Evolutionary conservation across 1,284 basidiomycete genomes (phyloP).

Genomic region (Ustilago xerochloae): DNA sequence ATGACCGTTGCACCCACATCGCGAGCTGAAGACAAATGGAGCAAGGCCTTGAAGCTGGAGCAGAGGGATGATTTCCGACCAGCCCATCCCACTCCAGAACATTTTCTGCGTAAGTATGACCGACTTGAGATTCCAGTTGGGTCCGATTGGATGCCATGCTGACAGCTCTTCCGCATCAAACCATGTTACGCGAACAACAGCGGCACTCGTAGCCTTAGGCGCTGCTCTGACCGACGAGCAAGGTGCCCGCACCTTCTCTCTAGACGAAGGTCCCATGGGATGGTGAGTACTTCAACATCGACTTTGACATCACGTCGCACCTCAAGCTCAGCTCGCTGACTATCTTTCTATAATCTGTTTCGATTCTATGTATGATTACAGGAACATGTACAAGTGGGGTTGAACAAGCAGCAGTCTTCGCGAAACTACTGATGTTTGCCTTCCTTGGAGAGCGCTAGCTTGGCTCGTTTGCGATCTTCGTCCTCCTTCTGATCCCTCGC

Average conservation of each 20-base stretch:
- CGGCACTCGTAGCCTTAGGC: constrained; percentile 39
- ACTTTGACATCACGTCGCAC: background rate
- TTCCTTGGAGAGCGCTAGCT: constrained; percentile 29
- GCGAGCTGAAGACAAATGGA: constrained; percentile 27
- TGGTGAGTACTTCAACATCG: constrained; percentile 33
- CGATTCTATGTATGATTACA: constrained; percentile 32
- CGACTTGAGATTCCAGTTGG: too few species aligned
- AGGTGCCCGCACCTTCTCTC: constrained; percentile 24
- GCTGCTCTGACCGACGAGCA: constrained; percentile 40
- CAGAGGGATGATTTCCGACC: constrained; percentile 28
- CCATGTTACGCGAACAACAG: constrained; percentile 5
- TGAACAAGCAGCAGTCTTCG: background rate
- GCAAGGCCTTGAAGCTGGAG: constrained; percentile 26
- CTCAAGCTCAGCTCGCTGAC: background rate
- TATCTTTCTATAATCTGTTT: background rate
- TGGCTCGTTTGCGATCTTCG: constrained; percentile 40
- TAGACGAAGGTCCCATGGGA: constrained; percentile 49
- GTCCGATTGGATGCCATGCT: background rate
- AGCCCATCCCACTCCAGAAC: constrained; percentile 49
- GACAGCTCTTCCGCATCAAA: too few species aligned
- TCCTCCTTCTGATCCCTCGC: constrained; percentile 37
- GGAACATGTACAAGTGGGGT: constrained; percentile 61
- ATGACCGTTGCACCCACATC: constrained; percentile 21
- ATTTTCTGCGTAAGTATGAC: constrained; percentile 47
- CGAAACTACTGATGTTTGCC: constrained; percentile 11